Evolutionary conservation across 2,329 filamentous ascomycete genomes (phyloP).

Genomic region (Polychaeton citri): DNA sequence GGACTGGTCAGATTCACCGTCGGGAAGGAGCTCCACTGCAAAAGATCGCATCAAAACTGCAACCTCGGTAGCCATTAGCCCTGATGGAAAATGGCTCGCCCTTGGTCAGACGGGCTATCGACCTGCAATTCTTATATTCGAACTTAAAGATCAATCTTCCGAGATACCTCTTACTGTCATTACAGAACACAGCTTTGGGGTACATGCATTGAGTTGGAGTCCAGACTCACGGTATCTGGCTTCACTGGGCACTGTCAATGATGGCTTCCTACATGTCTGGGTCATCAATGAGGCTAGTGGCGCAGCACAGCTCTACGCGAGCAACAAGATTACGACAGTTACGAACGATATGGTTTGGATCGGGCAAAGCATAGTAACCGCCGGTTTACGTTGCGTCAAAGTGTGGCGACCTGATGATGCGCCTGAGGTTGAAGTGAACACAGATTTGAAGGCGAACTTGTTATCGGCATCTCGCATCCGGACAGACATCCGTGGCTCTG

Average conservation of each 20-base stretch:
- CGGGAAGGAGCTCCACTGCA: constrained; percentile 67
- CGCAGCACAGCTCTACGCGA: constrained; percentile 63
- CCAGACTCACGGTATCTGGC: constrained; percentile 75
- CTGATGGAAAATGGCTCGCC: constrained; percentile 74
- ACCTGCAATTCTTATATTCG: constrained; percentile 82
- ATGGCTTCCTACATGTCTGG: constrained; percentile 91
- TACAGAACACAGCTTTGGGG: constrained; percentile 80
- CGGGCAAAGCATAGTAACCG: constrained; percentile 67
- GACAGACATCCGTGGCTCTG: constrained; percentile 12
- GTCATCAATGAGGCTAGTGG: constrained; percentile 71
- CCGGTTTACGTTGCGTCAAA: constrained; percentile 85
- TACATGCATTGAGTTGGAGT: constrained; percentile 81
- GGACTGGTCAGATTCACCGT: constrained; percentile 44
- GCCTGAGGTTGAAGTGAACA: constrained; percentile 13
- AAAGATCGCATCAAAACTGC: constrained; percentile 89
- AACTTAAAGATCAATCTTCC: constrained; percentile 58
- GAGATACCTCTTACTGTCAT: constrained; percentile 76
- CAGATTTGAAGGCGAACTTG: constrained; percentile 1
- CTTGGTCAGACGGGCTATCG: constrained; percentile 92
- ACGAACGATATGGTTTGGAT: constrained; percentile 86
- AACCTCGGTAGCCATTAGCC: constrained; percentile 78
- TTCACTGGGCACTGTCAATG: constrained; percentile 76
- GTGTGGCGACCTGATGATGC: constrained; percentile 75
- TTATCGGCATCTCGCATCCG: constrained; percentile 7
- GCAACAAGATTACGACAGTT: constrained; percentile 83